A percentile compares a stretch with the other conserved stretches of the same genome.
These are phyloP conservation scores for Abelmoschus esculentus DNA, from an alignment of 345 rosid species.

Conservation along the genomic window DNA sequence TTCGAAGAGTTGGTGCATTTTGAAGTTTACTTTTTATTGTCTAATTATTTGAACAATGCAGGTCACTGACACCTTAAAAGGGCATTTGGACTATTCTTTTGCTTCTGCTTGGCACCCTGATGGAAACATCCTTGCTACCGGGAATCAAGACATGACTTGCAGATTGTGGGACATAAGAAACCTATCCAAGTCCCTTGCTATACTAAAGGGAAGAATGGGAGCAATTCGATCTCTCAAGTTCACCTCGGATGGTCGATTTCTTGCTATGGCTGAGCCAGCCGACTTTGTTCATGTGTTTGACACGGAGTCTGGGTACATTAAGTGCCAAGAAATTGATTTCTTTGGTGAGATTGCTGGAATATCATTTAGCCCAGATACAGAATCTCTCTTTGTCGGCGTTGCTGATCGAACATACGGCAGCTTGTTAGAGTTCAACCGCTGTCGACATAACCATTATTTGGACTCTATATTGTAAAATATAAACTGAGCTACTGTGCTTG, in stretches of 20 bases:
- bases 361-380: slow-evolving; percentile 85
- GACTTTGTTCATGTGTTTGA: slow-evolving; percentile 83
- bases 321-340: slow-evolving; percentile 79
- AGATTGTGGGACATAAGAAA: slow-evolving; percentile 90
- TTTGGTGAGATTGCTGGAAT: slow-evolving; percentile 91
- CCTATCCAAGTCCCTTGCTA: slow-evolving; percentile 47
- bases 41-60: slow-evolving; percentile 14
- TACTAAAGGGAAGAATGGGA: slow-evolving; percentile 87
- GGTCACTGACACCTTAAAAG: slow-evolving; percentile 43
- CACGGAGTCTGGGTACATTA: slow-evolving; percentile 44
- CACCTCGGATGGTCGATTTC: slow-evolving; percentile 65
- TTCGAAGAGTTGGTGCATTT: not conserved
- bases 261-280: slow-evolving; percentile 95
- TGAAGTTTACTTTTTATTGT: not conserved
- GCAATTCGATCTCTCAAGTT: slow-evolving; percentile 80
- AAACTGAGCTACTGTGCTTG: not conserved
- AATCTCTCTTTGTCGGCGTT: slow-evolving; percentile 66
- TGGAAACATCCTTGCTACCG: slow-evolving; percentile 75
- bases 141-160: slow-evolving; percentile 95
- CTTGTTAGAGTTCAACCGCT: slow-evolving; percentile 73
- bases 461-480: slow-evolving; percentile 41
- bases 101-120: slow-evolving; percentile 94
- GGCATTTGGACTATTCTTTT: slow-evolving; percentile 87
- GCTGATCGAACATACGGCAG: slow-evolving; percentile 88
- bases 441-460: slow-evolving; percentile 31